Evolutionary conservation across 768 basidiomycete species (phyloP).

Genomic region (Boletus rubroflammeus): DNA sequence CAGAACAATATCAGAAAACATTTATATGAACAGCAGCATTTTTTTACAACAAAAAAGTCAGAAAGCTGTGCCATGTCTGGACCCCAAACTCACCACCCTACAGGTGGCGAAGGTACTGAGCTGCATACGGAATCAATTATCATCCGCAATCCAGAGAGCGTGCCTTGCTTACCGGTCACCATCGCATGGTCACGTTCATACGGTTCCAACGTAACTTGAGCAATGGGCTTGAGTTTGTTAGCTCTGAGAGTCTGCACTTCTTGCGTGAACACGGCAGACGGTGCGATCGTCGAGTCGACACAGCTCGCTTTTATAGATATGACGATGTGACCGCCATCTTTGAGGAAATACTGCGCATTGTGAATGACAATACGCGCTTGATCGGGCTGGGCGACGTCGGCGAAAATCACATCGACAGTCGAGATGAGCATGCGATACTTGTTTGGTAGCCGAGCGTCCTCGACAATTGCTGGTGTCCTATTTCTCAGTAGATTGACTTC

Average conservation of each 20-base stretch:
- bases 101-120: constrained; percentile 46
- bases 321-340: constrained; percentile 86
- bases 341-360: constrained; percentile 95
- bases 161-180: constrained; percentile 62
- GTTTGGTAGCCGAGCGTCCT: constrained; percentile 95
- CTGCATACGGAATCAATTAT: constrained; percentile 22
- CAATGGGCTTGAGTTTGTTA: constrained; percentile 85
- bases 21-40: constrained; percentile 17
- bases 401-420: constrained; percentile 95
- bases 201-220: constrained; percentile 93
- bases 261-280: constrained; percentile 83
- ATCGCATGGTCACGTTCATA: constrained; percentile 91
- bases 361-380: constrained; percentile 94
- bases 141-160: neutral
- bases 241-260: constrained; percentile 81
- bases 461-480: constrained; percentile 72
- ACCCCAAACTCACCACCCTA: constrained; percentile 13
- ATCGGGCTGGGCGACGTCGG: constrained; percentile 97
- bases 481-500: constrained; percentile 1
- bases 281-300: constrained; percentile 92
- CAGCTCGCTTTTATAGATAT: constrained; percentile 99
- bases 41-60: constrained; percentile 9
- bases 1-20: constrained; percentile 18
- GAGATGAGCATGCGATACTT: constrained; percentile 97
- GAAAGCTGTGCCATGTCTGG: neutral